phyloP scores from a whole-genome alignment of 768 basidiomycete species.

The Collybia sordida region DNA sequence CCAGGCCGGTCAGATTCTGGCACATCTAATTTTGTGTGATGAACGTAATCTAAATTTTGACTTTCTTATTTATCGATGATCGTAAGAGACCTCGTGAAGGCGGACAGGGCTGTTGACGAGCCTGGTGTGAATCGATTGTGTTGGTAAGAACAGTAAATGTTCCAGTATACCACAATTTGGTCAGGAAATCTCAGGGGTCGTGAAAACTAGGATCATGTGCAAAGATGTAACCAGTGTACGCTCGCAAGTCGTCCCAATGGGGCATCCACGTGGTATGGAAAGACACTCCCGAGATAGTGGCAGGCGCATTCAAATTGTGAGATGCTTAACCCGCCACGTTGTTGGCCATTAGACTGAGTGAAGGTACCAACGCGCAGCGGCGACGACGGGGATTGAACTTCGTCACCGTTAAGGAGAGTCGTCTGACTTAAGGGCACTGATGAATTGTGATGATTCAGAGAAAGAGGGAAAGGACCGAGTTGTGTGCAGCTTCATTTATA shows the following conservation, averaged over 20 bases:
- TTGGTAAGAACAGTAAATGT: conserved; percentile 56
- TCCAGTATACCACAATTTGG: conserved; percentile 54
- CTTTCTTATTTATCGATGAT: no score
- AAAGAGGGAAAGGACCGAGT: conserved; percentile 42
- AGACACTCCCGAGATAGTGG: conserved; percentile 42
- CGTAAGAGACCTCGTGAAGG: conserved; percentile 15
- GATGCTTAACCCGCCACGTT: conserved; percentile 49
- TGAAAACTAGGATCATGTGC: conserved; percentile 38
- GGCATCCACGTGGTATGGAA: conserved; percentile 47
- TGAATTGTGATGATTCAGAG: conserved; percentile 49
- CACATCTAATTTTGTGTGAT: no score
- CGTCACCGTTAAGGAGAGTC: conserved; percentile 34
- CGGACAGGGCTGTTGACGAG: conserved; percentile 35
- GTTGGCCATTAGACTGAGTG: conserved; percentile 33
- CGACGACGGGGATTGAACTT: conserved; percentile 28
- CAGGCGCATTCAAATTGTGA: conserved; percentile 37
- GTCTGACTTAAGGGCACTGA: conserved; percentile 42
- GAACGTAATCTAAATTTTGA: no score
- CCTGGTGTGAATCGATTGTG: no score
- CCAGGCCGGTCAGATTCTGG: no score
- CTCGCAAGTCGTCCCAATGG: conserved; percentile 42
- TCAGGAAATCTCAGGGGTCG: conserved; percentile 44
- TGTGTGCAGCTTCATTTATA: conserved; percentile 20
- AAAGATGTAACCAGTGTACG: conserved; percentile 49
- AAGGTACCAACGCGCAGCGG: conserved; percentile 26